Base-by-base conservation (phyloP, 192 early-diverging fungal genomes). In the Coemansia sp. region DNA sequence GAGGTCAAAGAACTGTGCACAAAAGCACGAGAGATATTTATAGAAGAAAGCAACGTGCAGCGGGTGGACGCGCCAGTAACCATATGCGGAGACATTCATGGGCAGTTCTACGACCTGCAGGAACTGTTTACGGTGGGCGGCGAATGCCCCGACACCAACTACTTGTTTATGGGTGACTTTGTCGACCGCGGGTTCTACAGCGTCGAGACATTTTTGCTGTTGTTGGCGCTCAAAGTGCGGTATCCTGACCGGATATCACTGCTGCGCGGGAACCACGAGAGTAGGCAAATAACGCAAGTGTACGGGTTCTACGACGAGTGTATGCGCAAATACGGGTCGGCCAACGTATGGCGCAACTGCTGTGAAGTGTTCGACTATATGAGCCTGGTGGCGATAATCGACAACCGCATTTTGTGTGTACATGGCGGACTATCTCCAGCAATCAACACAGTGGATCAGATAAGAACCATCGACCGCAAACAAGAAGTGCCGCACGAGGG, bases 271-370 rank as follows among this genome's bases (percentile, higher is more conserved):
- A 97, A 97, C 84, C 93, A 95, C 79, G 93, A 96, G 79, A 88
- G 85, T 51, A 69, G 93, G 63, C 94, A 97, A 74, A 95, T 96
- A 61, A 97, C 93, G n/a, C 95, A 97, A 80, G 95, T 98, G 23
- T 98, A 98, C 74, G 95, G 95, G 48, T 96, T 98, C 69, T 97
- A 98, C 73, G 96, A 98, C 73, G 94, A 97, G 69, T 97, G 94
- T 72, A 79, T 95, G 77, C 87, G 93, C 62, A 97, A 97, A 76
- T 97, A 93, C 83, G 97, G 94, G 24, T 93, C 93, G 5, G 90
- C 91, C 21, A 95, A 94, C 69, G 94, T 97, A 19, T 98, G 95
- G 95, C 86, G 93, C 70, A 94, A 94, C 69, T 98, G 95, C 77
- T 97, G 94, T 56, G 94, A 98, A 70, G 88, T 98, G 29, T 98